Percentiles rank a stretch among this genome's conserved stretches.
Evolutionary conservation across 176 grass and related monocot genomes (phyloP).

Genomic region (Thinopyrum elongatum): DNA sequence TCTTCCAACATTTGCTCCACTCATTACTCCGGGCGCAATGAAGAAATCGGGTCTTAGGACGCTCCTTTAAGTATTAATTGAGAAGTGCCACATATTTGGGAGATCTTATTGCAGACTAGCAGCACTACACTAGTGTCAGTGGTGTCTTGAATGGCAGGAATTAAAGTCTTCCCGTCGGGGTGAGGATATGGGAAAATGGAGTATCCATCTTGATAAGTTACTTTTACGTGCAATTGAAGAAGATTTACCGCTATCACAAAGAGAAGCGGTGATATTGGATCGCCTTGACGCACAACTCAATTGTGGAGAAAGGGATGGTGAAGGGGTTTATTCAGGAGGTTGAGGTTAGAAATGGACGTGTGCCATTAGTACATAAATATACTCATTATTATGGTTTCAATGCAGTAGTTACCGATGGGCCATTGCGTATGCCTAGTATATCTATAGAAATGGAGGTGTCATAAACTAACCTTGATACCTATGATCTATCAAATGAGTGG

Average conservation of each 20-base stretch:
- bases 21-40: background rate
- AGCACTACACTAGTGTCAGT: background rate
- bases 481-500: no score
- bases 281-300: background rate
- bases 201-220: background rate
- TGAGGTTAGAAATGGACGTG: no score
- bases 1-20: background rate
- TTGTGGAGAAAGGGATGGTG: background rate
- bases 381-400: no score
- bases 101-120: background rate
- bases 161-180: no score
- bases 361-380: no score
- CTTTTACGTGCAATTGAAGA: background rate
- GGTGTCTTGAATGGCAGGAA: no score
- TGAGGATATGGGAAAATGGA: background rate
- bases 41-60: background rate
- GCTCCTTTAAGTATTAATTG: no score
- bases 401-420: no score
- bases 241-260: background rate
- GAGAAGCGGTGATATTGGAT: background rate
- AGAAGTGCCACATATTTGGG: background rate
- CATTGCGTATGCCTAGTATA: no score
- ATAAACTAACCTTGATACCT: background rate
- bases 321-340: background rate
- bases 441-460: background rate